phyloP scores from a whole-genome alignment of 345 rosid genomes.

The Streptanthus diversifolius region DNA sequence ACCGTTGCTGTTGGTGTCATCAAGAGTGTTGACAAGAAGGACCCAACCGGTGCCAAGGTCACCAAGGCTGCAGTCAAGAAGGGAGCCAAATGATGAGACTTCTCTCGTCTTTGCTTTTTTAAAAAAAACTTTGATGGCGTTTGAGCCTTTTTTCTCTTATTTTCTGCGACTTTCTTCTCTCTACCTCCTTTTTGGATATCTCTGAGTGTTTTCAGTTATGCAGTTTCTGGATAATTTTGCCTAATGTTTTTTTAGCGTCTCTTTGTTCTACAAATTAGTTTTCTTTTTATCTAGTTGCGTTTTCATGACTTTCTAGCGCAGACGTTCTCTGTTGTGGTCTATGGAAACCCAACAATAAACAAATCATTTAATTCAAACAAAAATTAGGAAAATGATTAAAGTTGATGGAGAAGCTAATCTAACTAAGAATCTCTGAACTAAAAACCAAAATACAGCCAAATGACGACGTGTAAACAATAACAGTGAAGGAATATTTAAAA shows the following conservation, averaged over 20 bases:
- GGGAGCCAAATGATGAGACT: conserved; percentile 57
- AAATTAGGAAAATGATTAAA: neutral
- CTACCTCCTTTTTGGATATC: conserved; percentile 11
- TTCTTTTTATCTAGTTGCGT: neutral
- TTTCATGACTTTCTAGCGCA: neutral
- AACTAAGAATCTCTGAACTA: neutral
- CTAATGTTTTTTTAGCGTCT: neutral
- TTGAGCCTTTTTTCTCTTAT: conserved; percentile 14
- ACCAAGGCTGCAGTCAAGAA: conserved; percentile 88
- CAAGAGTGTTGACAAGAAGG: conserved; percentile 87
- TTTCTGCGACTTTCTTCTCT: conserved; percentile 10
- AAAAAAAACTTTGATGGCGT: conserved; percentile 19
- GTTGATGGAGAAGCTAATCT: neutral
- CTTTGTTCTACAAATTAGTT: neutral
- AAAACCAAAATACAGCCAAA: conserved; percentile 13
- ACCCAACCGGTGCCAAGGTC: conserved; percentile 74
- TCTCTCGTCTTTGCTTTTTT: neutral
- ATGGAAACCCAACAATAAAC: neutral
- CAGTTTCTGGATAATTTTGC: conserved; percentile 19
- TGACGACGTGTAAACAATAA: neutral
- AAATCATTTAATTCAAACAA: too few species aligned
- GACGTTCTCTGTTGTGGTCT: neutral
- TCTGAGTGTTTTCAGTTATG: conserved; percentile 18
- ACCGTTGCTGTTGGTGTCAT: conserved; percentile 87
- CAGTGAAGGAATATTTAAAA: neutral